Evolutionary conservation across 306 rosid genomes (phyloP).

Genomic region (Castanospermum australe): DNA sequence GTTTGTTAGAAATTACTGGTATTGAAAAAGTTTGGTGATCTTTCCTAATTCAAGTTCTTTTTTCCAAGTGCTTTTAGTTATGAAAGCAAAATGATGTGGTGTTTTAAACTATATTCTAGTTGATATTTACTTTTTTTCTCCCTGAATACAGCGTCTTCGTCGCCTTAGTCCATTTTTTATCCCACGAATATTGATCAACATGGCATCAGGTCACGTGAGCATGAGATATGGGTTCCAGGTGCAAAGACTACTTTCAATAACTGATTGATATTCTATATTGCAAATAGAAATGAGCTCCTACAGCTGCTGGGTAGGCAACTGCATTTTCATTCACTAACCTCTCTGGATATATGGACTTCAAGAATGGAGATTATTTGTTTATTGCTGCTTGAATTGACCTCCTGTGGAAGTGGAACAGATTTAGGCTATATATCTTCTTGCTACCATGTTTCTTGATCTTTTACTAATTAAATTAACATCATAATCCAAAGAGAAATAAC

Average conservation of each 20-base stretch:
- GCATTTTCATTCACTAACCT: background rate
- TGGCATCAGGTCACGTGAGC: constrained; percentile 99
- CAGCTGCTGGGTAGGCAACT: background rate
- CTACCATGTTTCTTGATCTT: constrained; percentile 17
- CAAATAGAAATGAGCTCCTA: constrained; percentile 19
- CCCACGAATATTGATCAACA: constrained; percentile 88
- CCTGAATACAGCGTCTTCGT: constrained; percentile 67
- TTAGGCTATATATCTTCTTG: constrained; percentile 10
- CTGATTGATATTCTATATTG: constrained; percentile 13
- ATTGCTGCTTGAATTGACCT: background rate
- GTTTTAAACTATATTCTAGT: background rate
- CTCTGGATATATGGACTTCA: background rate
- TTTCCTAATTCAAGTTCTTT: constrained; percentile 10
- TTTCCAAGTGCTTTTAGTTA: constrained; percentile 6
- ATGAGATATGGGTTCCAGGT: constrained; percentile 98
- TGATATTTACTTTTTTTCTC: background rate
- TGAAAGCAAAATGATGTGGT: constrained; percentile 18
- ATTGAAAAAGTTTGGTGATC: background rate
- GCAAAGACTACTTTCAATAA: constrained; percentile 11
- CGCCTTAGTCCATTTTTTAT: constrained; percentile 97
- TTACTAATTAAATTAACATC: background rate
- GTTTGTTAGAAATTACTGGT: constrained; percentile 6
- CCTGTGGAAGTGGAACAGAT: background rate
- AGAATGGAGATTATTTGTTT: constrained; percentile 6
- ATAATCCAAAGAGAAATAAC: constrained; percentile 1